A percentile compares a stretch with the other conserved stretches of the same genome.
phyloP scores from a whole-genome alignment of 768 basidiomycete genomes.

The Tremella yokohamensis region DNA sequence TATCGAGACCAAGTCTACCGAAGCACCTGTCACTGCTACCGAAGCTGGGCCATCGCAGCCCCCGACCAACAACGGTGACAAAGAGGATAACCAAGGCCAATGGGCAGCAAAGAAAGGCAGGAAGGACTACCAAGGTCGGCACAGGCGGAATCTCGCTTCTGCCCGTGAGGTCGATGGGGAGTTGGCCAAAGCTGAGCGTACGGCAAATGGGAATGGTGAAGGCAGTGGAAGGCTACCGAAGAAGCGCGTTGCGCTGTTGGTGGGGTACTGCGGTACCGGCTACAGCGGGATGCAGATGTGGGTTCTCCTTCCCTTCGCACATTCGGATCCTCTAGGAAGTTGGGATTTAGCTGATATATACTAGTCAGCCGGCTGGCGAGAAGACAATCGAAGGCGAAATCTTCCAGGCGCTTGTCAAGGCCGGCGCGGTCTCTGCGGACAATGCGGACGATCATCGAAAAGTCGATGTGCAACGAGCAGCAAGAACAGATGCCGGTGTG shows the following conservation, averaged over 20 bases:
- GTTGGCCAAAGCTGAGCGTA: neutral
- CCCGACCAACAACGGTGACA: too few species aligned
- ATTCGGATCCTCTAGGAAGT: neutral
- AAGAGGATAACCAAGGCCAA: too few species aligned
- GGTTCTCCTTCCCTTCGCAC: neutral
- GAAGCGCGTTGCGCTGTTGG: slow-evolving; percentile 29
- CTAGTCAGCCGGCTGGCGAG: slow-evolving; percentile 64
- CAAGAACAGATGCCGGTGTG: slow-evolving; percentile 94
- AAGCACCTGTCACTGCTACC: too few species aligned
- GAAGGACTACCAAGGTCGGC: neutral
- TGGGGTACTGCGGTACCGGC: slow-evolving; percentile 65
- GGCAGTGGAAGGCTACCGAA: slow-evolving; percentile 32
- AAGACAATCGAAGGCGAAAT: slow-evolving; percentile 85
- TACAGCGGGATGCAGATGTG: slow-evolving; percentile 97
- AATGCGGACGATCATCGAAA: slow-evolving; percentile 88
- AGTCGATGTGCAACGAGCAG: slow-evolving; percentile 78
- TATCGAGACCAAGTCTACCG: too few species aligned
- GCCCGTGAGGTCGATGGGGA: neutral
- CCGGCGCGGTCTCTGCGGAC: slow-evolving; percentile 89
- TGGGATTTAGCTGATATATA: slow-evolving; percentile 1
- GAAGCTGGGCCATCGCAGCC: too few species aligned
- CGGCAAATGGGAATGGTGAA: slow-evolving; percentile 9
- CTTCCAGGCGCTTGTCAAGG: slow-evolving; percentile 80
- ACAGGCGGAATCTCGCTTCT: neutral
- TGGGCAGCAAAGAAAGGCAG: neutral